phyloP scores from a whole-genome alignment of 2,329 filamentous ascomycete species.

The Trichoderma harzianum region DNA sequence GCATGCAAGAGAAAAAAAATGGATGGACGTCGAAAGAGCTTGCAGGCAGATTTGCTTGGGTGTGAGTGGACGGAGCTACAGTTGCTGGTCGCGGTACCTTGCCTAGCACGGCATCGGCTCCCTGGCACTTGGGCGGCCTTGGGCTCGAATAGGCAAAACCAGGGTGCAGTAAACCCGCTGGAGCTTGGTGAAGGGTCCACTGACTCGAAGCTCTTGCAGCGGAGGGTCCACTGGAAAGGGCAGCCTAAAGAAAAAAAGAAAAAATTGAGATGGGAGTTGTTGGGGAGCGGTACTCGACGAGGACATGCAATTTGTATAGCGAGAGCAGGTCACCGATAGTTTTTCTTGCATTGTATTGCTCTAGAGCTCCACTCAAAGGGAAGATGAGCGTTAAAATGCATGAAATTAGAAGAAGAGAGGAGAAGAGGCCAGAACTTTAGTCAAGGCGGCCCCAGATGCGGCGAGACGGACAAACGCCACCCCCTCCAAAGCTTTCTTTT shows the following conservation, averaged over 20 bases:
- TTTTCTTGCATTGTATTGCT: background rate
- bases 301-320: background rate
- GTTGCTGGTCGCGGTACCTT: conserved; percentile 10
- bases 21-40: conserved; percentile 6
- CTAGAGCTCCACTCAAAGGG: background rate
- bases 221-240: conserved; percentile 5
- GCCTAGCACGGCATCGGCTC: background rate
- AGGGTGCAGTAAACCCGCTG: conserved; percentile 4
- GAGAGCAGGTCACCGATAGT: conserved; percentile 10
- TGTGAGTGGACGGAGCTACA: conserved; percentile 8
- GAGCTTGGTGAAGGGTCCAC: conserved; percentile 5
- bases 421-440: background rate
- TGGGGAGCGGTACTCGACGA: background rate
- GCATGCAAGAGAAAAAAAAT: background rate
- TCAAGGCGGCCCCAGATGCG: background rate
- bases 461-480: background rate
- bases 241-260: background rate
- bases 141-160: conserved; percentile 8
- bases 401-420: background rate
- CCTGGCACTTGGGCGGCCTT: background rate
- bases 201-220: conserved; percentile 6
- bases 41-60: background rate
- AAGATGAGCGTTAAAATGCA: background rate
- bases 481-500: background rate
- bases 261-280: background rate